A percentile compares a stretch with the other conserved stretches of the same genome.
These are phyloP conservation scores for Takashimella koratensis DNA, from an alignment of 1,284 basidiomycete species.

Conservation along the genomic window DNA sequence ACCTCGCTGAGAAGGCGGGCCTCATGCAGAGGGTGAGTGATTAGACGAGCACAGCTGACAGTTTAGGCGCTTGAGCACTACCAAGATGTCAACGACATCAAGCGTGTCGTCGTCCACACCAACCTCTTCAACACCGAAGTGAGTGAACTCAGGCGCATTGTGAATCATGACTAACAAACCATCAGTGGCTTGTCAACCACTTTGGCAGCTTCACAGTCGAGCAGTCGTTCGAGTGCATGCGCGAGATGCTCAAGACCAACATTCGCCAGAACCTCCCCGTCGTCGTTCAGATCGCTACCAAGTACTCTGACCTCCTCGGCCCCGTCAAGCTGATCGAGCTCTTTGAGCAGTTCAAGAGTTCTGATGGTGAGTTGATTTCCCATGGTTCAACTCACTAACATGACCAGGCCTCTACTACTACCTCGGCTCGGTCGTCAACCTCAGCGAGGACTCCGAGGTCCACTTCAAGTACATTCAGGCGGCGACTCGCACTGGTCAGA, in stretches of 20 bases:
- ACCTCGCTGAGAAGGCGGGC: constrained; percentile 97
- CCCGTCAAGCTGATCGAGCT: constrained; percentile 97
- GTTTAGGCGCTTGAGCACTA: constrained; percentile 92
- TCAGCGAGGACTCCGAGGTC: constrained; percentile 93
- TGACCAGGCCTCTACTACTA: constrained; percentile 88
- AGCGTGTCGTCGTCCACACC: constrained; percentile 94
- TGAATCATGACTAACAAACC: background rate
- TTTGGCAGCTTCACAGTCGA: constrained; percentile 98
- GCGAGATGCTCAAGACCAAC: constrained; percentile 96
- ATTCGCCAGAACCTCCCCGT: constrained; percentile 97
- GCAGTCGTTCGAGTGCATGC: constrained; percentile 92
- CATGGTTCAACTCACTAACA: background rate
- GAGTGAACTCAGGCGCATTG: constrained; percentile 48
- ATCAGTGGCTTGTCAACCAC: constrained; percentile 92
- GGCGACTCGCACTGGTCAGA: constrained; percentile 95
- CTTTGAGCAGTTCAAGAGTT: constrained; percentile 98
- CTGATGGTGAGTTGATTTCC: constrained; percentile 62
- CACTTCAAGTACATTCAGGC: constrained; percentile 99
- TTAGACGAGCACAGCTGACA: background rate
- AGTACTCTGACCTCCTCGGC: constrained; percentile 97
- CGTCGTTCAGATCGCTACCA: constrained; percentile 97
- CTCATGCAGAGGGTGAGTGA: constrained; percentile 76
- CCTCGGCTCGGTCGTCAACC: constrained; percentile 94
- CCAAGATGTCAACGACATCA: constrained; percentile 95
- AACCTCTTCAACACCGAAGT: constrained; percentile 81